These are phyloP conservation scores for Myrica gale DNA, from an alignment of 306 rosid species.

Conservation along the genomic window DNA sequence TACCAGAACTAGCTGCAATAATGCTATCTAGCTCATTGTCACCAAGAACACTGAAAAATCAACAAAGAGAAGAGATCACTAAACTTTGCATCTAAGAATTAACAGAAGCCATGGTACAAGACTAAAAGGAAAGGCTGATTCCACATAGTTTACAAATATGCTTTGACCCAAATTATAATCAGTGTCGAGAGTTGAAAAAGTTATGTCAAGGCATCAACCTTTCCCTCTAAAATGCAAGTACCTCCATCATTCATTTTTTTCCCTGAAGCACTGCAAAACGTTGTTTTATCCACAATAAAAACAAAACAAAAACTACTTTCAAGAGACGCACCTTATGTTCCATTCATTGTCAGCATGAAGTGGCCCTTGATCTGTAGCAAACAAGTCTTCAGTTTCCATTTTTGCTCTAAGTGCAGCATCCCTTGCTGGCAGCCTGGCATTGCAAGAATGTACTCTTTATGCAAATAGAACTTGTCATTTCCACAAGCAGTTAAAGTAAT, in stretches of 20 bases:
- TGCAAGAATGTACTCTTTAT: slow-evolving; percentile 67
- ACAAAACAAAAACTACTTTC: background rate
- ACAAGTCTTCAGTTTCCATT: slow-evolving; percentile 62
- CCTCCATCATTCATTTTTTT: background rate
- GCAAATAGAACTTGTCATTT: slow-evolving; percentile 32
- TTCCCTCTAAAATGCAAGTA: slow-evolving; percentile 1
- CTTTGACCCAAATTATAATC: background rate
- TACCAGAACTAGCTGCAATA: slow-evolving; percentile 55
- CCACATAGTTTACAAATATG: background rate
- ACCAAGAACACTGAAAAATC: slow-evolving; percentile 63
- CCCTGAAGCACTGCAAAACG: background rate
- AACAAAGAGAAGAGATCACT: slow-evolving; percentile 23
- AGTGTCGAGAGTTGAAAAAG: background rate
- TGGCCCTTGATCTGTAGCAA: slow-evolving; percentile 56
- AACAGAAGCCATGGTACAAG: background rate
- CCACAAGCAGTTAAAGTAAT: slow-evolving; percentile 1
- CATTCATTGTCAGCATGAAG: slow-evolving; percentile 90
- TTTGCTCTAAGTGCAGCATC: slow-evolving; percentile 90
- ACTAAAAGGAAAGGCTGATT: background rate
- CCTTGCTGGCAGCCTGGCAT: slow-evolving; percentile 82
- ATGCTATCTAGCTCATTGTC: slow-evolving; percentile 45
- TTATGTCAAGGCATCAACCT: background rate
- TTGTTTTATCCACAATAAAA: background rate
- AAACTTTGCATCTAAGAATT: slow-evolving; percentile 15
- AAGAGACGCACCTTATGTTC: slow-evolving; percentile 74